Conservation (phyloP, 768 basidiomycete genomes). For the Trametopsis cervina region DNA sequence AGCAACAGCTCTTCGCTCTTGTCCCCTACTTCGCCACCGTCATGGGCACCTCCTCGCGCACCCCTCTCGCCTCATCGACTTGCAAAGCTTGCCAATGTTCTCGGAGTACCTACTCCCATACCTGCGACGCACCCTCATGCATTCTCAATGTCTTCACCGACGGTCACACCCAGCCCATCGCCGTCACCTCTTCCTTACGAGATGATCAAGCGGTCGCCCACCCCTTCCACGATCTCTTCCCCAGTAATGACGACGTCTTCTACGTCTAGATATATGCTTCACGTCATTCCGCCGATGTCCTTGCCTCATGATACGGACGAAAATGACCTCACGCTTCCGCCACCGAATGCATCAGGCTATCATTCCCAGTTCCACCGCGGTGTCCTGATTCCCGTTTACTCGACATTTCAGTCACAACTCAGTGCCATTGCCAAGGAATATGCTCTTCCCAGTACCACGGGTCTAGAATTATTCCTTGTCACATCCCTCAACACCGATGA, state of each 20-base stretch:
- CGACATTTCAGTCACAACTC: conserved; percentile 78
- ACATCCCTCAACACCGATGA: conserved; percentile 24
- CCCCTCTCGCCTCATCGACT: conserved; percentile 73
- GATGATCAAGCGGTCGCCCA: conserved; percentile 37
- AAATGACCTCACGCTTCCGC: conserved; percentile 44
- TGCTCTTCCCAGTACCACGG: conserved; percentile 79
- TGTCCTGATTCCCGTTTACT: conserved; percentile 78
- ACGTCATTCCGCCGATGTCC: conserved; percentile 73
- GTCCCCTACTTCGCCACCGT: conserved; percentile 12
- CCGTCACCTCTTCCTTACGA: conserved; percentile 29
- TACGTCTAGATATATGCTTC: conserved; percentile 66
- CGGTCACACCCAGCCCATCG: conserved; percentile 11
- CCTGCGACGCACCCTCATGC: conserved; percentile 36
- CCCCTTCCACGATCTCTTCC: conserved; percentile 32
- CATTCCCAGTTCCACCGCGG: conserved; percentile 78
- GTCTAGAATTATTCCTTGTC: conserved; percentile 79
- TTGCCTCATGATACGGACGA: conserved; percentile 57
- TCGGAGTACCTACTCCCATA: conserved; percentile 71
- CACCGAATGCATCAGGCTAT: conserved; percentile 61
- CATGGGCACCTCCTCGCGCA: conserved; percentile 62
- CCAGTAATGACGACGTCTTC: conserved; percentile 25
- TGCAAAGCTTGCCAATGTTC: conserved; percentile 79
- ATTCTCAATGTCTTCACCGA: not conserved
- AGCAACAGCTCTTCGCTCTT: conserved; percentile 14
- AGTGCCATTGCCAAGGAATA: conserved; percentile 90